Percentiles rank a stretch among this genome's conserved stretches.
Conservation (phyloP, 2,329 filamentous ascomycete species). For the Colletotrichum sp. region DNA sequence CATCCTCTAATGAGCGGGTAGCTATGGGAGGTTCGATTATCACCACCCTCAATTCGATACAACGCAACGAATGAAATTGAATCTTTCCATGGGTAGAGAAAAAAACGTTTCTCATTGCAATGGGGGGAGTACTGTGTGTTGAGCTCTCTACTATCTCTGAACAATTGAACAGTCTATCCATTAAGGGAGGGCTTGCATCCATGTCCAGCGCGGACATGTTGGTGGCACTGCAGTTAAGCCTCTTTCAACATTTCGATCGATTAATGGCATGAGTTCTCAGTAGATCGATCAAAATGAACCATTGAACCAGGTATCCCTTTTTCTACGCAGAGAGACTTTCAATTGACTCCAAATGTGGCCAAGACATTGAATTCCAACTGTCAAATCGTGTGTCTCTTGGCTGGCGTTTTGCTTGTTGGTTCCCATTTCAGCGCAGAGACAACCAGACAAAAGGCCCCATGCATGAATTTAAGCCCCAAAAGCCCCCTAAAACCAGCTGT, state of each 20-base stretch:
- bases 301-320: background rate
- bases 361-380: background rate
- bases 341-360: background rate
- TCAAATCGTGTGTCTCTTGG: background rate
- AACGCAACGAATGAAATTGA: no score
- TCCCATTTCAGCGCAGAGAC: background rate
- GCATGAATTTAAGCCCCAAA: background rate
- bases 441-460: background rate
- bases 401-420: background rate
- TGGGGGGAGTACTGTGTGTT: background rate
- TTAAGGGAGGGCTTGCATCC: background rate
- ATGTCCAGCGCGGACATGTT: background rate
- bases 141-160: background rate
- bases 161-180: background rate
- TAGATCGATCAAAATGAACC: background rate
- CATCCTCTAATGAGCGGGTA: background rate
- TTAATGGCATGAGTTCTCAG: background rate
- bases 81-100: background rate
- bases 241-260: background rate
- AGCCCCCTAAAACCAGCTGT: background rate
- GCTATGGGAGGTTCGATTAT: background rate
- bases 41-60: no score
- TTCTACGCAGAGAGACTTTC: background rate
- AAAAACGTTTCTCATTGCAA: rapidly evolving
- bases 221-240: background rate